Evolutionary conservation across 2,329 filamentous ascomycete genomes (phyloP), one percentile per base, ranked within the genome.

Genomic region (Apiospora rasikravindrae): DNA sequence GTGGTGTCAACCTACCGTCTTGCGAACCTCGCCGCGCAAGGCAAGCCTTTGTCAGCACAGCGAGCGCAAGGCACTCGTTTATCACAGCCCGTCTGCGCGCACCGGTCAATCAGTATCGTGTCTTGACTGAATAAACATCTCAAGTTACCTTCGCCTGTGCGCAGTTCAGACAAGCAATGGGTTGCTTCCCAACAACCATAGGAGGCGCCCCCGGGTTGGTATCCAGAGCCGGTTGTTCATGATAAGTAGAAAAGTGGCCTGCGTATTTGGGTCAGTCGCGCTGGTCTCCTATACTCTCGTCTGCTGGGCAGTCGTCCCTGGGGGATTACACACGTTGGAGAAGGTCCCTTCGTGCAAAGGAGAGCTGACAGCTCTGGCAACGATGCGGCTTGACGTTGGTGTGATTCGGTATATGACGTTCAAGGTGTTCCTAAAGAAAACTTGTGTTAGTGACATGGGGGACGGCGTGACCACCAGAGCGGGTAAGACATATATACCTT

Each of bases 301-400:
- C 13, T 4, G 4, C 33, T 37, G 16, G 29, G 6, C 29, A 40
- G 19, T 40, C 19, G 13, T 22, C 14, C n/a, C 19, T 19, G n/a
- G 8, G 33, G 4, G 83, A 81, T 72, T 87, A 82, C 71, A 88
- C 19, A 76, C 86, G 81, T 75, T 86, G 85, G 4, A 88, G 81
- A 10, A 89, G 81, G 71, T 88, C 87, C 74, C 87, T 85, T 80
- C 87, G 78, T 37, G 86, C 82, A 77, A 88, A 89, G 3, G 83
- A 85, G 6, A 88, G 79, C 67, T 86, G 83, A 74, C 87, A 89
- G 47, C 82, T 80, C 70, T 80, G 81, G 74, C 87, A 89, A 51
- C 84, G 82, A 75, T 88, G 83, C 14, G 87, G 87, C 77, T 88
- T 88, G 57, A 88, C 86, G 75, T 88, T 87, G 72, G 87, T 89